A percentile compares a stretch with the other conserved stretches of the same genome.
Evolutionary conservation across 768 basidiomycete genomes (phyloP).

Genomic region (Tulasnella calospora): DNA sequence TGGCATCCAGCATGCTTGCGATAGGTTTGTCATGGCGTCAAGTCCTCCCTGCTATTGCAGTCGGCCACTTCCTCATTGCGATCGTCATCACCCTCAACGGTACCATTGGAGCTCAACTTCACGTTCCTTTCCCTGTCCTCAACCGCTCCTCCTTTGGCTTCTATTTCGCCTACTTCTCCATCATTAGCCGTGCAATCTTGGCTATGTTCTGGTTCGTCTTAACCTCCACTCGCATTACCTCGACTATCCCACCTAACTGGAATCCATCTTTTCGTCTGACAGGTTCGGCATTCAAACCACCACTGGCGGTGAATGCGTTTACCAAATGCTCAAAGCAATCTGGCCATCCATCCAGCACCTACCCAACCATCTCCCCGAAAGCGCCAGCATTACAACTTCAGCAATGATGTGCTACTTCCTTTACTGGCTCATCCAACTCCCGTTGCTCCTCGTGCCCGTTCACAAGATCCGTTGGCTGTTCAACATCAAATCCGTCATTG

Average conservation of each 20-base stretch:
- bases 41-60: conserved; percentile 61
- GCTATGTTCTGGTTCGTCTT: conserved; percentile 63
- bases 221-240: not conserved
- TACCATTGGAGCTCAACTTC: conserved; percentile 57
- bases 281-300: conserved; percentile 27
- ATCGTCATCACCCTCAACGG: conserved; percentile 73
- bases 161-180: conserved; percentile 83
- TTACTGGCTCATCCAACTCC: conserved; percentile 73
- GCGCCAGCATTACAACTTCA: conserved; percentile 54
- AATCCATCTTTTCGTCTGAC: conserved; percentile 54
- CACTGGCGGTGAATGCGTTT: conserved; percentile 39
- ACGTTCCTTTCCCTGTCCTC: conserved; percentile 71
- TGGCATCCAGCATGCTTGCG: conserved; percentile 61
- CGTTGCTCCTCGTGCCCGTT: conserved; percentile 70
- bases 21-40: conserved; percentile 71
- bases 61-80: conserved; percentile 68
- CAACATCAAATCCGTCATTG: conserved; percentile 58
- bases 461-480: conserved; percentile 75
- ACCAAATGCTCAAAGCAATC: conserved; percentile 78
- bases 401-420: conserved; percentile 72
- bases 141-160: conserved; percentile 84
- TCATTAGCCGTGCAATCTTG: conserved; percentile 68
- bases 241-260: not conserved
- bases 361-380: conserved; percentile 57
- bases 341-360: conserved; percentile 67